These are phyloP conservation scores for Scenedesmus sp. DNA, from an alignment of 163 green algal species.

Conservation along the genomic window DNA sequence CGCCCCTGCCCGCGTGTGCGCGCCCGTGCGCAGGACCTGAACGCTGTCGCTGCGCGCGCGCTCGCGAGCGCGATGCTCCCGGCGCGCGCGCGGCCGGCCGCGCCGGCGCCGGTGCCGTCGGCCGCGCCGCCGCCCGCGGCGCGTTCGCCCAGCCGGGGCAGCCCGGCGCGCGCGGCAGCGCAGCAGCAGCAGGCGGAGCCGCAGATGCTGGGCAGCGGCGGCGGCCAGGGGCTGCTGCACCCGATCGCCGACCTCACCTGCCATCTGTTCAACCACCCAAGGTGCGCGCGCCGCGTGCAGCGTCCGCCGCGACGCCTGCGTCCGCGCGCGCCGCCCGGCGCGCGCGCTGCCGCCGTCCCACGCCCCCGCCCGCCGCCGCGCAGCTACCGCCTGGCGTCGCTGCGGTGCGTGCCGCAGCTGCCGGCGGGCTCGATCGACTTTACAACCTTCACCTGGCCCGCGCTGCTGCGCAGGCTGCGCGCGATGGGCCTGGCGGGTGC, in stretches of 20 bases:
- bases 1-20: too few relatives aligned
- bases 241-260: slow-evolving; percentile 60
- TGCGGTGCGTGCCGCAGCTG: slow-evolving; percentile 49
- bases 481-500: slow-evolving; percentile 74
- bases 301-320: too few relatives aligned
- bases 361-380: background rate
- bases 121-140: background rate
- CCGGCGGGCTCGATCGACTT: slow-evolving; percentile 67
- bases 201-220: slow-evolving; percentile 1
- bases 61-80: slow-evolving; percentile 71
- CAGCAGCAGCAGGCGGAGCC: slow-evolving; percentile 14
- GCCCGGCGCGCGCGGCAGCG: background rate
- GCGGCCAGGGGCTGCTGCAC: slow-evolving; percentile 17
- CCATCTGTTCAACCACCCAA: slow-evolving; percentile 74
- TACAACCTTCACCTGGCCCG: slow-evolving; percentile 77
- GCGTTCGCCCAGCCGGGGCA: too few relatives aligned
- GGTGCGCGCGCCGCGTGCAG: slow-evolving; percentile 51
- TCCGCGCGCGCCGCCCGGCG: too few relatives aligned
- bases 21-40: slow-evolving; percentile 86
- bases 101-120: background rate
- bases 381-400: slow-evolving; percentile 42
- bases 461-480: slow-evolving; percentile 67
- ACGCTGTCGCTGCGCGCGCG: slow-evolving; percentile 68
- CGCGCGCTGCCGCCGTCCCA: background rate
- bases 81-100: background rate